A percentile compares a stretch with the other conserved stretches of the same genome.
phyloP scores from a whole-genome alignment of 106 monocot genomes.

The Cymbidium sinense region DNA sequence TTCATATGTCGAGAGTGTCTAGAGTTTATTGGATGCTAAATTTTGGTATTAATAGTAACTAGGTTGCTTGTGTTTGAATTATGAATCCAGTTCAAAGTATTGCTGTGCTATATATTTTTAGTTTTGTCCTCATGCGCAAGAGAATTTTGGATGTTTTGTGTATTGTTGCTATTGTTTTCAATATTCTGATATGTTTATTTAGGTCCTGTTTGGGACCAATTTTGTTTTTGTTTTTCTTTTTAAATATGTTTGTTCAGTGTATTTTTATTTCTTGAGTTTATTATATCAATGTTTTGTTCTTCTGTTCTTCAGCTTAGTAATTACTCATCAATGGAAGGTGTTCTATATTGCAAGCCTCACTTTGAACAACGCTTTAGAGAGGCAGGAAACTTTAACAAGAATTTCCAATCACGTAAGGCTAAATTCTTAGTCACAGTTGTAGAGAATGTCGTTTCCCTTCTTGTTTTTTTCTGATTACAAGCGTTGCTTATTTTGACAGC shows the following conservation, averaged over 20 bases:
- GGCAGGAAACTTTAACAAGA: constrained; percentile 55
- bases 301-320: constrained; percentile 40
- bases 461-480: background rate
- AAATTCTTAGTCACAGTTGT: constrained; percentile 3
- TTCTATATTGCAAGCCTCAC: constrained; percentile 58
- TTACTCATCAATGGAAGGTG: constrained; percentile 53
- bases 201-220: background rate
- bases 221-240: no score
- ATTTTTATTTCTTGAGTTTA: background rate
- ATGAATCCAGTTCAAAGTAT: background rate
- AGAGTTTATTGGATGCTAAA: no score
- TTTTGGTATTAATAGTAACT: no score
- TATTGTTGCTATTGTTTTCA: background rate
- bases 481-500: constrained; percentile 9
- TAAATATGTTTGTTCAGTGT: no score
- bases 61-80: no score
- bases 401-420: constrained; percentile 34
- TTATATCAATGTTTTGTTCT: background rate
- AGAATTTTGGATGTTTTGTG: background rate
- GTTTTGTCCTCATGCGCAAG: background rate
- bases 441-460: background rate
- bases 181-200: background rate
- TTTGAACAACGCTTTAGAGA: constrained; percentile 59
- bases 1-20: no score
- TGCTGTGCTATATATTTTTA: background rate